phyloP scores from a whole-genome alignment of 2,329 filamentous ascomycete species.

The Hawksworthiomyces lignivorus region DNA sequence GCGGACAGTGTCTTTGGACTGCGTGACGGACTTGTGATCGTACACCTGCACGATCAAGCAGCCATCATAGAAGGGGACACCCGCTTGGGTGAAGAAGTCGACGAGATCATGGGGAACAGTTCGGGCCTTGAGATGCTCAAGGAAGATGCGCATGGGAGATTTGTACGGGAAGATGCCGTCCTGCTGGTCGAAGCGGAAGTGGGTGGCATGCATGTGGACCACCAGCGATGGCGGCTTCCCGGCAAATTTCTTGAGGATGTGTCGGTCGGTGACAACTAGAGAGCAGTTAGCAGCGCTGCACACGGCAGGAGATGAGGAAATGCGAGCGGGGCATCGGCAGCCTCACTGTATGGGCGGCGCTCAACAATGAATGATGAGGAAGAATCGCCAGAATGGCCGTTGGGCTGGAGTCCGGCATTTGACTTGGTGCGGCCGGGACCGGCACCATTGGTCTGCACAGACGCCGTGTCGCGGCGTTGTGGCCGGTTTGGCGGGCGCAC shows the following conservation, averaged over 20 bases:
- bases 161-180: constrained; percentile 88
- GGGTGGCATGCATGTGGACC: constrained; percentile 73
- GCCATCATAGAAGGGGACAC: constrained; percentile 83
- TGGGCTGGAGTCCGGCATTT: neutral
- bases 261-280: constrained; percentile 65
- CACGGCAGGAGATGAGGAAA: neutral
- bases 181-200: constrained; percentile 90
- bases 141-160: constrained; percentile 75
- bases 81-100: constrained; percentile 62
- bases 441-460: neutral
- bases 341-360: constrained; percentile 46
- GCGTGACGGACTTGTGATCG: constrained; percentile 64
- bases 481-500: constrained; percentile 48
- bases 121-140: constrained; percentile 68
- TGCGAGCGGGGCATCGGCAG: neutral
- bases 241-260: constrained; percentile 75
- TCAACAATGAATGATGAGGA: constrained; percentile 27
- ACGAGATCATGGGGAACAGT: constrained; percentile 88
- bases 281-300: neutral
- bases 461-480: constrained; percentile 45
- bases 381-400: constrained; percentile 32
- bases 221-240: constrained; percentile 67
- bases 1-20: constrained; percentile 51
- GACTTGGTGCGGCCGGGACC: constrained; percentile 13
- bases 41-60: constrained; percentile 93